Evolutionary conservation across 1,139 yeast genomes (phyloP), one percentile per base, ranked within the genome.

Genomic region (Geotrichum carabidarum): DNA sequence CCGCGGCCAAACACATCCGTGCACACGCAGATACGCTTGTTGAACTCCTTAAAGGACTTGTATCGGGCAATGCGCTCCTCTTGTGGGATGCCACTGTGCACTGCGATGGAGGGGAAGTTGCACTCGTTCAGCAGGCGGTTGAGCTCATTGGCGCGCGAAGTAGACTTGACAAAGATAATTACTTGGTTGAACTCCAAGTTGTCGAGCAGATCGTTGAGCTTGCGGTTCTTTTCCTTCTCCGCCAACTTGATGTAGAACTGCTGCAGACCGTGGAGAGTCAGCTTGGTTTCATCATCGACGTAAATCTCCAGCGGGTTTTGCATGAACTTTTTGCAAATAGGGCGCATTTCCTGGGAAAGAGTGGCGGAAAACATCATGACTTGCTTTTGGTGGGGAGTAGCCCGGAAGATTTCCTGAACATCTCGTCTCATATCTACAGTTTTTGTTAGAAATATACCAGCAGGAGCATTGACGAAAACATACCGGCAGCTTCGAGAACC

Each of bases 341-440:
- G 97, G 74, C 96, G 88, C 68, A 93, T 90, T 69, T 93, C 99
- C 71, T 82, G 88, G 48, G 96, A 84, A 66, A 93, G 80, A 57
- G 99, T 93, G 63, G 99, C 99, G 57, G 96, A 87, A 74, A 93
- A 93, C 97, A 93, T 93, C 98, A 93, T 91, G 58, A 93, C 99
- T 78, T 93, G 99, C 77, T 93, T 93, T 73, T 93, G 96, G 75
- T 88, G 95, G 62, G 99, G 99, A 55, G 99, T 93, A 59, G 89
- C 88, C 73, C 97, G 86, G 84, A 93, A 93, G 63, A 93, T 88
- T 71, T 91, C 98, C 78, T 93, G 99, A 57, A 93, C 97, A 69
- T 93, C 99, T 73, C 96, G 86, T 79, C 99, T 86, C 99, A 93
- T 93, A 68, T 86, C 95, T 67, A 87, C 42, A 14, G 30, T 4